These are phyloP conservation scores for Lathyrus oleraceus DNA, from an alignment of 306 rosid species.

Conservation along the genomic window DNA sequence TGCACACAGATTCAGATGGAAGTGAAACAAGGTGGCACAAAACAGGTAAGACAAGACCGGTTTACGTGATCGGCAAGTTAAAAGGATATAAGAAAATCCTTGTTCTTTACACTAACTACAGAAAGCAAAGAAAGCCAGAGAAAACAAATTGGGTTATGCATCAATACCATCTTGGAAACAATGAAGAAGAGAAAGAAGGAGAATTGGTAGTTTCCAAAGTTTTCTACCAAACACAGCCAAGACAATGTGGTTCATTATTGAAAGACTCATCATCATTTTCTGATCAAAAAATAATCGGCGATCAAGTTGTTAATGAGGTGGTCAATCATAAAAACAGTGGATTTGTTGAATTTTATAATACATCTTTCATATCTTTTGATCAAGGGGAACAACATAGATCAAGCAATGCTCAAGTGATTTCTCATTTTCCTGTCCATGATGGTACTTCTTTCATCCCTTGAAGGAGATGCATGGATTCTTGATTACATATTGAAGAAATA, in stretches of 20 bases:
- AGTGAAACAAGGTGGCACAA: slow-evolving; percentile 75
- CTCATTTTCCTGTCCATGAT: slow-evolving; percentile 53
- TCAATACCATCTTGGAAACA: slow-evolving; percentile 70
- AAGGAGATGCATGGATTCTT: slow-evolving; percentile 18
- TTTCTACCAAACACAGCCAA: slow-evolving; percentile 83
- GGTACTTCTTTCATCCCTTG: slow-evolving; percentile 58
- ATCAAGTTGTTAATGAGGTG: slow-evolving; percentile 39
- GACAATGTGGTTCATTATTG: slow-evolving; percentile 68
- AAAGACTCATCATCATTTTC: slow-evolving; percentile 47
- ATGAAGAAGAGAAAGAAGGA: slow-evolving; percentile 83
- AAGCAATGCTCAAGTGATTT: slow-evolving; percentile 40
- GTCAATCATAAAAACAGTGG: slow-evolving; percentile 41
- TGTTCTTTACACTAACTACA: slow-evolving; percentile 81
- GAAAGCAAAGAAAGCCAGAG: slow-evolving; percentile 77
- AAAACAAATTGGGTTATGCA: slow-evolving; percentile 87
- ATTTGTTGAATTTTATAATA: slow-evolving; percentile 47
- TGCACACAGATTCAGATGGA: slow-evolving; percentile 55
- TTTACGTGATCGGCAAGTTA: slow-evolving; percentile 37
- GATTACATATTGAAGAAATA: slow-evolving; percentile 36
- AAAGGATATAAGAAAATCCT: slow-evolving; percentile 79
- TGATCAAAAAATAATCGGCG: slow-evolving; percentile 30
- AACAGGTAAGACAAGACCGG: slow-evolving; percentile 68
- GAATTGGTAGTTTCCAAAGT: slow-evolving; percentile 77
- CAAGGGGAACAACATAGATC: slow-evolving; percentile 57
- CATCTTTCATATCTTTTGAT: slow-evolving; percentile 61